Base-by-base conservation (phyloP, 441 rosid species). In the Populus hybrid region DNA sequence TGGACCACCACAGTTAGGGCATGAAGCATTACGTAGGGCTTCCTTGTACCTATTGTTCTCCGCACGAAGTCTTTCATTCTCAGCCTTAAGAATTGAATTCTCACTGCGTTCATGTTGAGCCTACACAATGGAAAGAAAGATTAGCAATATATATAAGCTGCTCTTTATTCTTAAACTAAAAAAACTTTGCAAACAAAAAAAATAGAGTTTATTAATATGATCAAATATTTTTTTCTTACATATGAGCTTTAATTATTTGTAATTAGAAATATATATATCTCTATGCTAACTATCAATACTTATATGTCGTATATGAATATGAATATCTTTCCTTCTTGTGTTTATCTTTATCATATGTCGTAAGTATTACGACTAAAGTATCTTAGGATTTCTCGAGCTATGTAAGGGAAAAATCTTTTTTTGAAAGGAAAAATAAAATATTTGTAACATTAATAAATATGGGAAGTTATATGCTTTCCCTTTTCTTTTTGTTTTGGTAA, bases 1-100 rank as follows among this genome's bases (percentile, higher is more conserved):
- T 1, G 94, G 97, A 9, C 98, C 98, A 0, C 98, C 98, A 36
- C 99, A 96, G 78, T 83, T 96, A 66, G 97, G 98, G 72, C 99
- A 96, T n/a, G 98, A 81, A 20, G 98, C 92, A 78, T 86, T 96
- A 77, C 83, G 83, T 59, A 96, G 85, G 40, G 98, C 98, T 81
- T 93, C 99, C 81, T 90, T 89, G 85, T 91, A 96, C 87, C 96
- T 89, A 71, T 85, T 87, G 86, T 94, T 94, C 83, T 96, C 99
- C 3, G 88, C 93, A 11, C 90, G 86, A 4, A 96, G 97, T 46
- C 89, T 96, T 72, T 96, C 98, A 69, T 94, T 94, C 71, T 96
- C 98, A 72, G 88, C 76, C 82, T 88, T 89, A 77, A 93, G 80
- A 70, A 91, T 82, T 83, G 89, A 69, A 83, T 94, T 96, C 82